Conservation (phyloP, 139 green algal genomes). For the Tetradesmus lagerheimii region DNA sequence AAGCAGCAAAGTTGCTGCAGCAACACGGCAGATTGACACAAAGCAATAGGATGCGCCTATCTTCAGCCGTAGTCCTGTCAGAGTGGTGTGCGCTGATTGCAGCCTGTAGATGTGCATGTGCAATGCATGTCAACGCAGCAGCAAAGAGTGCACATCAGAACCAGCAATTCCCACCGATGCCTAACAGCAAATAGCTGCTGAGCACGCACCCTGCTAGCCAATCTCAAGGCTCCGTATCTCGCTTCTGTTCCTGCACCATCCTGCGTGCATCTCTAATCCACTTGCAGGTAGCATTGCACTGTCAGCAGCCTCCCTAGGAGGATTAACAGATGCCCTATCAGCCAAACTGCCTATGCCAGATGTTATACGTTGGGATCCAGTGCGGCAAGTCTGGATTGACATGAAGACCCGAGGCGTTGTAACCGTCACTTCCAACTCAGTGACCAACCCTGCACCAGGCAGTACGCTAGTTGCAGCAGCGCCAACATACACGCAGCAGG, state of each 20-base stretch:
- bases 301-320: not conserved
- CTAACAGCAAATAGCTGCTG: not conserved
- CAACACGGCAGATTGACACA: too few species aligned
- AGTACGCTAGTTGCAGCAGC: not conserved
- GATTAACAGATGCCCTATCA: too few species aligned
- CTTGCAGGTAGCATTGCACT: not conserved
- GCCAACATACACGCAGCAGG: slow-evolving; percentile 14
- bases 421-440: slow-evolving; percentile 29
- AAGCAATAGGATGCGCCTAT: too few species aligned
- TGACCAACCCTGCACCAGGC: slow-evolving; percentile 3
- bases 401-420: slow-evolving; percentile 29
- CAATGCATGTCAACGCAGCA: too few species aligned
- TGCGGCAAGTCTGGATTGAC: slow-evolving; percentile 18
- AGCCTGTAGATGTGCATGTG: too few species aligned
- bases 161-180: too few species aligned
- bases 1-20: not conserved
- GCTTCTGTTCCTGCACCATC: too few species aligned
- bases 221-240: not conserved
- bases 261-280: too few species aligned
- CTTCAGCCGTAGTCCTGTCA: not conserved
- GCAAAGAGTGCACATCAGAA: too few species aligned
- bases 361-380: slow-evolving; percentile 31
- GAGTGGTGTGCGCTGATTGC: too few species aligned
- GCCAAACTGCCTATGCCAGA: not conserved
- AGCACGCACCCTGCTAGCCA: not conserved